Conservation (phyloP, 106 monocot species). For the Triglochin maritima region DNA sequence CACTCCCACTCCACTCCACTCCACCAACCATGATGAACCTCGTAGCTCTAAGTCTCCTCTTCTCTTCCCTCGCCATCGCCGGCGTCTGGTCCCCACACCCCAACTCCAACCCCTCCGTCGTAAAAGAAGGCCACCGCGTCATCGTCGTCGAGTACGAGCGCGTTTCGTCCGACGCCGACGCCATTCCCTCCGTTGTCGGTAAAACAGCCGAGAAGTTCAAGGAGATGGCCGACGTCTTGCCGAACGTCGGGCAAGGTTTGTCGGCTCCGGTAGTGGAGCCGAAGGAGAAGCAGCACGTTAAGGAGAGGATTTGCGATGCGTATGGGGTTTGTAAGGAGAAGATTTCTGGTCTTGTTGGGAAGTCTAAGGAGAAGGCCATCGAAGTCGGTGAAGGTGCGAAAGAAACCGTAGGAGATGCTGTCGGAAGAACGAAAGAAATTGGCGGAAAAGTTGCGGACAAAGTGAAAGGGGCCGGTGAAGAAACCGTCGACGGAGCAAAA, state of each 20-base stretch:
- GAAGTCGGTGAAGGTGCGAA: background rate
- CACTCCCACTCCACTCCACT: background rate
- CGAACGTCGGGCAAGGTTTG: conserved; percentile 31
- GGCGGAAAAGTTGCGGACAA: background rate
- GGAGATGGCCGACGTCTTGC: conserved; percentile 22
- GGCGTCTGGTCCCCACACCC: conserved; percentile 49
- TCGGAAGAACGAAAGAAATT: background rate
- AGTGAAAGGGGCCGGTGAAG: background rate
- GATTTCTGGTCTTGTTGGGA: conserved; percentile 18
- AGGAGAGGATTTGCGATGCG: conserved; percentile 39
- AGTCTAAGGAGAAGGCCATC: conserved; percentile 21
- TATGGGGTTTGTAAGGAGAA: conserved; percentile 36
- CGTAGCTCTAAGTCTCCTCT: conserved; percentile 27
- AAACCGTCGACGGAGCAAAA: background rate
- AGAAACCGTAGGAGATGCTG: background rate
- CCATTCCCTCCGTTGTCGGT: conserved; percentile 5
- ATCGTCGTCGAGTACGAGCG: conserved; percentile 78
- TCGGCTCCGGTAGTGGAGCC: conserved; percentile 5
- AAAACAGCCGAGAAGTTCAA: conserved; percentile 31
- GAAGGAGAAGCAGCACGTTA: background rate
- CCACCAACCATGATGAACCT: conserved; percentile 48
- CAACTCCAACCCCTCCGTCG: conserved; percentile 2
- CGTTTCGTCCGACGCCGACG: conserved; percentile 6
- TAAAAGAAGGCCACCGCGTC: conserved; percentile 65
- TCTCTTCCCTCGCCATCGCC: conserved; percentile 52